Evolutionary conservation across 2,329 filamentous ascomycete species (phyloP), one percentile per base, ranked within the genome.

Genomic region (Alternaria gansuensis): DNA sequence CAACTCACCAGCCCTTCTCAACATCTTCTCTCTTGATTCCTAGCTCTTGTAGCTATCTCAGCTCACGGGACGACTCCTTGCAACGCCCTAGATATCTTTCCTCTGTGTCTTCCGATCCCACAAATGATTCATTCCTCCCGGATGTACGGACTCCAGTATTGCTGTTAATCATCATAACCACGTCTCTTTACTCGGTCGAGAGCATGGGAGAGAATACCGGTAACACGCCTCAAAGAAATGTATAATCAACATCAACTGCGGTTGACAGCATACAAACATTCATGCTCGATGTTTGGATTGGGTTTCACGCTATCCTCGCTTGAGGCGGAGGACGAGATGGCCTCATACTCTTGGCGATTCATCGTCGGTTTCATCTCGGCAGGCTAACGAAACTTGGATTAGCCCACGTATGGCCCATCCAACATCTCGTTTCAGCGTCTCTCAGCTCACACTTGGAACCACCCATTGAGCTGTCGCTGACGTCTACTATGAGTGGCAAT

Each of bases 291-390:
- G 65, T 70, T 59, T 61, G 60, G 45, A 64, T 65, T 68, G 59
- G 33, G 68, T 70, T 70, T 69, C 67, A 71, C 48, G 37, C 59
- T 53, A 59, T 63, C 24, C 43, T 66, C 68, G 66, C 65, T 69
- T 65, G 54, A 53, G 33, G 63, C 57, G 66, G 53, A 59, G 51
- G 51, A 24, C 48, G 50, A 57, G 50, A 49, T 70, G 67, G 68
- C 64, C 54, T 74, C 67, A 67, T 62, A 74, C 69, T 67, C 67
- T 69, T 71, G 65, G 69, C 69, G 69, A 70, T 68, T 72, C 71
- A 75, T 48, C 64, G 43, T 48, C 49, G 40, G 73, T 75, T 74
- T 75, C 67, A 70, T 51, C 60, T 51, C 58, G 43, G 54, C 52
- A 45, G 59, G 24, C 67, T 71, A 70, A 70, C 71, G 60, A 52